Conservation (phyloP, 257 asterid genomes). For the Forsythia viridissima region DNA sequence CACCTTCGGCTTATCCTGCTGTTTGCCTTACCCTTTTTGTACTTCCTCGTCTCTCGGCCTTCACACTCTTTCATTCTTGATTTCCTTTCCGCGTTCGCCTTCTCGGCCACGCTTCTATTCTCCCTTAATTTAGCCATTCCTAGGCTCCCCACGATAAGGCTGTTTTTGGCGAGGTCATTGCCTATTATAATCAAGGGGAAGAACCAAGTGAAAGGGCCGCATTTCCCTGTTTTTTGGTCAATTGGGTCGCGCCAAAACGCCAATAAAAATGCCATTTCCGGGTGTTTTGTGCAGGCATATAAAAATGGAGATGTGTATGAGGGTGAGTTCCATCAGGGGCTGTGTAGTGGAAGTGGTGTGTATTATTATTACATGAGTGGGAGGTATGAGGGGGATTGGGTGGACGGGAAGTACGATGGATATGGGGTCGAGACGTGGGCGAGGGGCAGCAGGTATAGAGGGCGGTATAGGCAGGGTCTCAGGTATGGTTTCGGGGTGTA, state of each 20-base stretch:
- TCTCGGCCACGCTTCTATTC: slow-evolving; percentile 29
- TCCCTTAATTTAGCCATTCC: slow-evolving; percentile 41
- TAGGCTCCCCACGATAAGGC: slow-evolving; percentile 35
- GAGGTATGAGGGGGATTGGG: slow-evolving; percentile 58
- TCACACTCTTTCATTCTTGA: slow-evolving; percentile 37
- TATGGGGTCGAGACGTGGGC: slow-evolving; percentile 63
- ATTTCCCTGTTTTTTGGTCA: slow-evolving; percentile 39
- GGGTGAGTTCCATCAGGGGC: slow-evolving; percentile 50
- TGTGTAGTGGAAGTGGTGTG: slow-evolving; percentile 49
- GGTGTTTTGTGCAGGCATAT: slow-evolving; percentile 40
- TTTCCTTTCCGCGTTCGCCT: slow-evolving; percentile 35
- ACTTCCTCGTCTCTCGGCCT: slow-evolving; percentile 36
- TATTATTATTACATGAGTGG: slow-evolving; percentile 43
- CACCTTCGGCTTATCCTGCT: slow-evolving; percentile 32
- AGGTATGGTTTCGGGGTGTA: slow-evolving; percentile 52
- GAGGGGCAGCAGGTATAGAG: slow-evolving; percentile 49
- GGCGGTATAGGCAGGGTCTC: slow-evolving; percentile 49
- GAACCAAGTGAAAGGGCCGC: neutral
- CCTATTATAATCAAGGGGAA: slow-evolving; percentile 19
- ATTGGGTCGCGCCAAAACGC: slow-evolving; percentile 28
- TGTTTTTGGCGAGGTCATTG: slow-evolving; percentile 29
- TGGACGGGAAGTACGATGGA: slow-evolving; percentile 54
- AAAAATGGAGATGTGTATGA: slow-evolving; percentile 50
- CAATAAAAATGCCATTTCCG: slow-evolving; percentile 24
- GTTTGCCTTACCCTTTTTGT: slow-evolving; percentile 30